Evolutionary conservation across 148 eudicot genomes (phyloP).

Genomic region (Salicornia ramosissima): DNA sequence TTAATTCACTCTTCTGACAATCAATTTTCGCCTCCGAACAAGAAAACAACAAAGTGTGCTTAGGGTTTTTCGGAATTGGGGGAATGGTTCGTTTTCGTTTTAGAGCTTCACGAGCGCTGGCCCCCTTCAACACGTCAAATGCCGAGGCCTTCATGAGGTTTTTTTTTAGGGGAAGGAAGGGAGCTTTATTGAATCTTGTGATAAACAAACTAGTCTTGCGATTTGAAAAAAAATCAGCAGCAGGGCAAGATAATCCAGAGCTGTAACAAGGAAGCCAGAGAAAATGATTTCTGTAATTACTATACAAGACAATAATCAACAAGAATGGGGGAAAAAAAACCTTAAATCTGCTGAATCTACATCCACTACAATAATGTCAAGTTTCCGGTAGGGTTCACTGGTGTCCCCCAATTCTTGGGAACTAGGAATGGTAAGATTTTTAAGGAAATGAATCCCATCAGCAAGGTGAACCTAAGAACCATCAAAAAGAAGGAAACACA

Average conservation of each 20-base stretch:
- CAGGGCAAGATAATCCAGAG: conserved; percentile 94
- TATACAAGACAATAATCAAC: background rate
- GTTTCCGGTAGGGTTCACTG: conserved; percentile 14
- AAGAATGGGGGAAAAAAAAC: conserved; percentile 23
- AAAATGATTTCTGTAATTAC: background rate
- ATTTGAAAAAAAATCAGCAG: conserved; percentile 67
- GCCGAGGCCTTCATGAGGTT: too few relatives aligned
- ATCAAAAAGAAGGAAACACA: conserved; percentile 12
- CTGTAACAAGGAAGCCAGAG: conserved; percentile 36
- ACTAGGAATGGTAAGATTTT: conserved; percentile 28
- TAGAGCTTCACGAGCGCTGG: too few relatives aligned
- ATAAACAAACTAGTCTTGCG: too few relatives aligned
- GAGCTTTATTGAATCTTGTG: too few relatives aligned
- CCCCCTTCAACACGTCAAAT: too few relatives aligned
- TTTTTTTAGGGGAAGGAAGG: too few relatives aligned
- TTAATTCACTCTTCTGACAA: background rate
- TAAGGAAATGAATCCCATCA: conserved; percentile 76
- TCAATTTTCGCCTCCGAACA: too few relatives aligned
- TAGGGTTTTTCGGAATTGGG: too few relatives aligned
- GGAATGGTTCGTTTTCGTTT: too few relatives aligned
- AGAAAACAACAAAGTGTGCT: too few relatives aligned
- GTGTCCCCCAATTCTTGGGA: conserved; percentile 17
- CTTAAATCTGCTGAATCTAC: conserved; percentile 92
- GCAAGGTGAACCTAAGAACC: conserved; percentile 58
- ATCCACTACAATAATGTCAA: conserved; percentile 71